Evolutionary conservation across 331 rosid species (phyloP).

Genomic region (Pyrus hybrid): DNA sequence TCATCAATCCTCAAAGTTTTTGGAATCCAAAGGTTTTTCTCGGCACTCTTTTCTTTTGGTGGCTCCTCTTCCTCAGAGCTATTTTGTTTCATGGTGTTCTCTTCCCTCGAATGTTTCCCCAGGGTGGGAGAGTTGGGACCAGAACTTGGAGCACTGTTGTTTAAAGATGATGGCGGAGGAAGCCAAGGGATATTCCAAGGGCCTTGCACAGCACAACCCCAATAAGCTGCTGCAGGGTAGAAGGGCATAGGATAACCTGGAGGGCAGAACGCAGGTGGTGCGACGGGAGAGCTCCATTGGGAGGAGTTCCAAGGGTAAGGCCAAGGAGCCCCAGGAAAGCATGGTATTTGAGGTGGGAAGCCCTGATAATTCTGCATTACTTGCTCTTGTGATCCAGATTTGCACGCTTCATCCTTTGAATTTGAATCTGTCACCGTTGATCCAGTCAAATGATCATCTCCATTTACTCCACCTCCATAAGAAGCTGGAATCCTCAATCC

Average conservation of each 20-base stretch:
- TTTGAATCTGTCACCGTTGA: slow-evolving; percentile 37
- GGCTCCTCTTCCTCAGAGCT: slow-evolving; percentile 23
- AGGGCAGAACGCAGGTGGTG: slow-evolving; percentile 57
- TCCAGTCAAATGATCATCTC: slow-evolving; percentile 33
- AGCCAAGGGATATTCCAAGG: slow-evolving; percentile 60
- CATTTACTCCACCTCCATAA: slow-evolving; percentile 34
- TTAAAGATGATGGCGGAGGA: slow-evolving; percentile 43
- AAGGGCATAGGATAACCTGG: slow-evolving; percentile 60
- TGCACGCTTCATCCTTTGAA: slow-evolving; percentile 32
- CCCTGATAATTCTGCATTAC: slow-evolving; percentile 33
- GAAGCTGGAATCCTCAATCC: slow-evolving; percentile 36
- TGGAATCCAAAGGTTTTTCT: slow-evolving; percentile 67
- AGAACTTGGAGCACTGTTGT: slow-evolving; percentile 29
- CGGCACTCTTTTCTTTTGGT: slow-evolving; percentile 38
- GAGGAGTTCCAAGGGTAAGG: slow-evolving; percentile 41
- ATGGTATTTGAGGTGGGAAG: slow-evolving; percentile 50
- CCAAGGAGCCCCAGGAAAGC: slow-evolving; percentile 65
- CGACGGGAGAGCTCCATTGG: slow-evolving; percentile 39
- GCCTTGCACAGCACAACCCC: slow-evolving; percentile 67
- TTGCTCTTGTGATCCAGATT: slow-evolving; percentile 43
- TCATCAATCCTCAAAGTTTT: slow-evolving; percentile 79
- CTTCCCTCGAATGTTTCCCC: slow-evolving; percentile 87
- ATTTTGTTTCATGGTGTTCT: slow-evolving; percentile 26
- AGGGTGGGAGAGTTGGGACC: slow-evolving; percentile 63
- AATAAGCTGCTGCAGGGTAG: slow-evolving; percentile 64